Percentiles rank a stretch among this genome's conserved stretches.
Evolutionary conservation across 129 eudicot species (phyloP).

Genomic region (Artemisia annua): DNA sequence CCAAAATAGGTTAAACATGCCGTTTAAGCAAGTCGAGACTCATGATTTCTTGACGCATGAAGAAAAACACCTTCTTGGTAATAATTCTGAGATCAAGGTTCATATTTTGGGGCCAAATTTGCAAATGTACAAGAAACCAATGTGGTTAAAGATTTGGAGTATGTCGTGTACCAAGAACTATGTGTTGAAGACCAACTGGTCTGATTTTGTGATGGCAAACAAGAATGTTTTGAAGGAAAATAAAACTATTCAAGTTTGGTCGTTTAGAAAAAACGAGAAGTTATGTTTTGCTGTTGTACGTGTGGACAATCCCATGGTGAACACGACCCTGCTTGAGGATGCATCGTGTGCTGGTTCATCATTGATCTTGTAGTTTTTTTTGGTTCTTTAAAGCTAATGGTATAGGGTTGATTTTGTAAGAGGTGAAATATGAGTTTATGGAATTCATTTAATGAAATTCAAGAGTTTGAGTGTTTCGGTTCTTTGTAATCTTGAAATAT

Average conservation of each 20-base stretch:
- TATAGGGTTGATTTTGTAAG: no score
- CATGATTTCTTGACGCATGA: neutral
- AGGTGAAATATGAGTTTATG: no score
- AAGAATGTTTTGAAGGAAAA: neutral
- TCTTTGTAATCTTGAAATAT: no score
- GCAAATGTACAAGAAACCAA: neutral
- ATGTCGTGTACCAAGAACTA: neutral
- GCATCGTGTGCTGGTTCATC: no score
- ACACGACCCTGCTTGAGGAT: no score
- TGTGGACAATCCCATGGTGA: no score
- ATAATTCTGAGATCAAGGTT: neutral
- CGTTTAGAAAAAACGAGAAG: neutral
- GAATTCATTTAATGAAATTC: no score
- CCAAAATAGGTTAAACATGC: neutral
- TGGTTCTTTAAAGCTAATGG: no score
- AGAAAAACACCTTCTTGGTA: neutral
- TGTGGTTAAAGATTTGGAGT: neutral
- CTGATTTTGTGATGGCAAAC: neutral
- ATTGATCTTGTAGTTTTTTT: no score
- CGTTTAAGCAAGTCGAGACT: neutral
- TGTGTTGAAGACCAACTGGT: neutral
- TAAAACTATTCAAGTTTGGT: neutral
- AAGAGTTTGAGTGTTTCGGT: no score
- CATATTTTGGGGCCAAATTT: neutral
- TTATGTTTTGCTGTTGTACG: neutral